Conservation (phyloP, 306 rosid species). For the Pterocarpus santalinus region DNA sequence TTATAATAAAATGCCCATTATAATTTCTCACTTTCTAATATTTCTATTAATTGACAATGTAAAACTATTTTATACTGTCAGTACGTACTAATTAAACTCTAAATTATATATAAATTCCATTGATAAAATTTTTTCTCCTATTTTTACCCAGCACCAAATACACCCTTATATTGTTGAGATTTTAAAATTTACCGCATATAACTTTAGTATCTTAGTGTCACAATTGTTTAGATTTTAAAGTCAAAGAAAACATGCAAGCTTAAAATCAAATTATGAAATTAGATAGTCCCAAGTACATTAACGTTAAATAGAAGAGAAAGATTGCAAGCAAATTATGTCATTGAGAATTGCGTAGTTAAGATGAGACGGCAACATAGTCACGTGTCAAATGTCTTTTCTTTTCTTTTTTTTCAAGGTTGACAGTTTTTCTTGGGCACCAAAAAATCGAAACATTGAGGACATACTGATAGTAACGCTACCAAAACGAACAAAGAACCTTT, state of each 20-base stretch:
- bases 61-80: no score
- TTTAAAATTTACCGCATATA: no score
- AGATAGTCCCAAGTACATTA: slow-evolving; percentile 7
- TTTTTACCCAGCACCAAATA: no score
- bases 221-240: slow-evolving; percentile 17
- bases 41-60: no score
- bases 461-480: slow-evolving; percentile 19
- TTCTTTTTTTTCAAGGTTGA: background rate
- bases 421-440: background rate
- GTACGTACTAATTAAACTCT: no score
- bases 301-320: slow-evolving; percentile 20
- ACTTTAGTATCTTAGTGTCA: background rate
- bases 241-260: background rate
- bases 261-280: slow-evolving; percentile 34
- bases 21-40: no score
- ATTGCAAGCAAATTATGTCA: slow-evolving; percentile 36
- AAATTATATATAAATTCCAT: no score
- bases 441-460: background rate
- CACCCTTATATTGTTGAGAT: no score
- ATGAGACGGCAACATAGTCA: slow-evolving; percentile 16
- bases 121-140: no score
- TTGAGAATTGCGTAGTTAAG: slow-evolving; percentile 14
- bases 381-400: slow-evolving; percentile 1
- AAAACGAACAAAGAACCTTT: slow-evolving; percentile 20
- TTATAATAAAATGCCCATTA: no score